Evolutionary conservation across 2,329 filamentous ascomycete genomes (phyloP).

Genomic region (Ophiostoma quercus): DNA sequence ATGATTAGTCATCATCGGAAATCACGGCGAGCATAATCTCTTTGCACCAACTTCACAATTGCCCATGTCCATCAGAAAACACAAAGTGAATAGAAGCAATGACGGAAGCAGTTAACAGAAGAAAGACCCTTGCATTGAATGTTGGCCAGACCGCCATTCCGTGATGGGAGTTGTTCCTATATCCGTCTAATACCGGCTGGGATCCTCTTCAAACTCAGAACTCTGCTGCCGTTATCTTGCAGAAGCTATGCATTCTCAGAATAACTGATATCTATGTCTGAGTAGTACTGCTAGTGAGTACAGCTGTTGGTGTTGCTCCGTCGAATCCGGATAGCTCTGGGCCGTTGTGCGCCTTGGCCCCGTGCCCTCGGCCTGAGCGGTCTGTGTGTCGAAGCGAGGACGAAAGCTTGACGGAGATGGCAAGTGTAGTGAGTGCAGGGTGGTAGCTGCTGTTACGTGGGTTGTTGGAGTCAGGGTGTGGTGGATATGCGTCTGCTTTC

Average conservation of each 20-base stretch:
- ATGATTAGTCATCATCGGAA: not conserved
- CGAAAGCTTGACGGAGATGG: not conserved
- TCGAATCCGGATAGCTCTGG: not conserved
- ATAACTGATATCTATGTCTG: not conserved
- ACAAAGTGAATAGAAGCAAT: not conserved
- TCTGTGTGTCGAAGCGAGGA: not conserved
- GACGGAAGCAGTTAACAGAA: too few relatives aligned
- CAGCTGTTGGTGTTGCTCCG: not conserved
- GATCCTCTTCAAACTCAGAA: not conserved
- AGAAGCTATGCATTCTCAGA: not conserved
- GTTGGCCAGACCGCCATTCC: not conserved
- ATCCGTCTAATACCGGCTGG: not conserved
- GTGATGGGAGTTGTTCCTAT: not conserved
- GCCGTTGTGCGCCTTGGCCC: not conserved
- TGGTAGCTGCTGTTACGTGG: not conserved
- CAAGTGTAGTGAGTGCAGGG: not conserved
- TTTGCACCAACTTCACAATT: too few relatives aligned
- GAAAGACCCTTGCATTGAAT: too few relatives aligned
- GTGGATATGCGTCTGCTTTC: not conserved
- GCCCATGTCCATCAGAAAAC: too few relatives aligned
- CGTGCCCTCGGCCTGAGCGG: constrained; percentile 1
- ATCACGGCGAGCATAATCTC: too few relatives aligned
- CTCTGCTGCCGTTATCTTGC: not conserved
- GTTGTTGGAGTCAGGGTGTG: not conserved
- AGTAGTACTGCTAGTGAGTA: not conserved